These are phyloP conservation scores for Sonneratia alba DNA, from an alignment of 345 rosid genomes.

Conservation along the genomic window DNA sequence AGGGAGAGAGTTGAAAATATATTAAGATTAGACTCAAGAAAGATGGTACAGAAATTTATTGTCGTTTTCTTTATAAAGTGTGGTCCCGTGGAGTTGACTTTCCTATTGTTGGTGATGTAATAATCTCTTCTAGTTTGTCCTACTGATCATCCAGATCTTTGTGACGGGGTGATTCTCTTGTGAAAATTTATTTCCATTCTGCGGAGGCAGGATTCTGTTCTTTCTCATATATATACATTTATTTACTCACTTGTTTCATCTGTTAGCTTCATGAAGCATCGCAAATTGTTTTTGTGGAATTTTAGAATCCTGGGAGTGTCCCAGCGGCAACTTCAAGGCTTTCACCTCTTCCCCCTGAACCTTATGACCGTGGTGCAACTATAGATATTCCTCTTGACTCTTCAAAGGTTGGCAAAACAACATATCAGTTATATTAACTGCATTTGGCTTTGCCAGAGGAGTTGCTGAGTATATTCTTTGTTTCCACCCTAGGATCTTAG, in stretches of 20 bases:
- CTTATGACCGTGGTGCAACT: conserved; percentile 79
- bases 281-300: conserved; percentile 12
- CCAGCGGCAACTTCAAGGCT: conserved; percentile 70
- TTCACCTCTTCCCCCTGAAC: conserved; percentile 94
- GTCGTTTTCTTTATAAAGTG: neutral
- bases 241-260: neutral
- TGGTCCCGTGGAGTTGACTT: neutral
- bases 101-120: neutral
- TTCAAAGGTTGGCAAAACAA: conserved; percentile 36
- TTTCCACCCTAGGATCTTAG: conserved; percentile 49
- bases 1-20: neutral
- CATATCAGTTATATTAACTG: conserved; percentile 4
- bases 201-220: neutral
- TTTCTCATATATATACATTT: neutral
- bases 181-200: neutral
- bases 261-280: conserved; percentile 9
- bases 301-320: conserved; percentile 66
- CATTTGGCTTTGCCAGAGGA: conserved; percentile 2
- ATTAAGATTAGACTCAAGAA: neutral
- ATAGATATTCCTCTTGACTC: conserved; percentile 75
- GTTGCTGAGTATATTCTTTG: neutral
- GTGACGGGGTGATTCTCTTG: neutral
- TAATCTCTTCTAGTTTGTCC: neutral
- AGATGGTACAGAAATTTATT: neutral
- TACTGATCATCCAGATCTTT: neutral